Base-by-base conservation (phyloP, 2,329 filamentous ascomycete species). In the Aspergillus melleus region DNA sequence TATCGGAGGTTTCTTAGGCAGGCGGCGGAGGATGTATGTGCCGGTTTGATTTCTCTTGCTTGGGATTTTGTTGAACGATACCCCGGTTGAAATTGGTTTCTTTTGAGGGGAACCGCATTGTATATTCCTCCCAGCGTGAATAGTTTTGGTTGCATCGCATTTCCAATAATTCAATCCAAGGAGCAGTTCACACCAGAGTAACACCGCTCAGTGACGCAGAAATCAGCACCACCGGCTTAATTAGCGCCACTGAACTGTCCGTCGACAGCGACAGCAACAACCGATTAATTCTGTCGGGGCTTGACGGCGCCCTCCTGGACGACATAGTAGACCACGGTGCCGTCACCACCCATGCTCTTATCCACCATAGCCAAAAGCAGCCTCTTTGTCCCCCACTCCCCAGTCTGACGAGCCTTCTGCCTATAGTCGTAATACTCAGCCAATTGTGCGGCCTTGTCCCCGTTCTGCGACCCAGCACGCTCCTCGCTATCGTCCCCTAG, bases 301-400 rank as follows among this genome's bases (percentile, higher is more conserved):
- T 88, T 88, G 29, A 88, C 84, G 55, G 85, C 79, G 4, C 86
- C 86, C 69, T 88, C 86, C 66, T 87, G 84, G 52, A 88, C 79
- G 62, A 88, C 81, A 69, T 89, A 89, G 70, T 88, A 89, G 42
- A 86, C 84, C 30, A 88, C 79, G 1, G 86, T 88, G 47, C 86
- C 86, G 70, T 88, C 86, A 8, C 79, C 79, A 32, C 78, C 79
- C 68, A 75, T 74, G 2, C 71, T 72, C 60, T 74, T 72, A 68
- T 86, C 81, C 54, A 85, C 76, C 64, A 86, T 86, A 6, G 83
- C 84, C 56, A 88, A 70, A 29, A 89, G 65, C 14, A 86, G 69
- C 52, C 86, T 75, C 74, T 87, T 88, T 32, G 75, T 72, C 57
- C 79, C 78, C 73, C 77, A 78, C 64, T 79, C 74, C 51, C 74